Conservation (phyloP, 352 stramenopile species). For the Phytophthora europaea region DNA sequence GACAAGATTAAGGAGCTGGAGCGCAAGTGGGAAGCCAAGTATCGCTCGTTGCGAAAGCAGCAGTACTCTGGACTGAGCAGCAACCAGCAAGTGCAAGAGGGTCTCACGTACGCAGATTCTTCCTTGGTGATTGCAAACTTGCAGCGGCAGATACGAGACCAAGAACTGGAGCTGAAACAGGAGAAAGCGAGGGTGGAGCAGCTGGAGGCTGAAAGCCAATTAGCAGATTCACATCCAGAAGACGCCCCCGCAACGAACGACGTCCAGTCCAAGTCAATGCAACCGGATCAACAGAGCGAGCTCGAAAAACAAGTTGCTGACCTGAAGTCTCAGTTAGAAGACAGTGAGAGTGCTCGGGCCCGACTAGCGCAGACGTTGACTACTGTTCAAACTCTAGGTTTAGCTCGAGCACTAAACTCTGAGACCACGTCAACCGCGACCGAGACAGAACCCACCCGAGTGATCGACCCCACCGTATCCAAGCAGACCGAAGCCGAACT, state of each 20-base stretch:
- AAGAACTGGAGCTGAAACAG: conserved; percentile 36
- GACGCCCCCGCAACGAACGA: conserved; percentile 3
- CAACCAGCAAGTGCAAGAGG: conserved; percentile 28
- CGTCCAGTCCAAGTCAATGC: conserved; percentile 5
- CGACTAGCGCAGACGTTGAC: conserved; percentile 69
- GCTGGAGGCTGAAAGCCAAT: conserved; percentile 24
- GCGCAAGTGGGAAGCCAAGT: conserved; percentile 79
- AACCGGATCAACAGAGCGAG: conserved; percentile 31
- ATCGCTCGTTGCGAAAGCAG: conserved; percentile 65
- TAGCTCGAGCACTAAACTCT: conserved; percentile 22
- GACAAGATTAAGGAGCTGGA: conserved; percentile 85
- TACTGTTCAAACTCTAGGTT: conserved; percentile 46
- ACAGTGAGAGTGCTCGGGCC: conserved; percentile 74
- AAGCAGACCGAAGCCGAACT: conserved; percentile 33
- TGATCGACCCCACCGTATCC: conserved; percentile 1
- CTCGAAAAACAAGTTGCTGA: conserved; percentile 37
- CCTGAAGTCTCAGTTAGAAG: conserved; percentile 65
- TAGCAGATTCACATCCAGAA: conserved; percentile 2
- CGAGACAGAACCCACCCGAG: background rate
- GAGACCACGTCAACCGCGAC: conserved; percentile 14
- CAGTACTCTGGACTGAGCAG: conserved; percentile 34
- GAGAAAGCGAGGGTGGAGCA: conserved; percentile 36
- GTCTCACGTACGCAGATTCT: conserved; percentile 47
- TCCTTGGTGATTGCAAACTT: conserved; percentile 52
- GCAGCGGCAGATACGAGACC: conserved; percentile 37